Base-by-base conservation (phyloP, 192 early-diverging fungal species). In the Dimargaris xerosporica region DNA sequence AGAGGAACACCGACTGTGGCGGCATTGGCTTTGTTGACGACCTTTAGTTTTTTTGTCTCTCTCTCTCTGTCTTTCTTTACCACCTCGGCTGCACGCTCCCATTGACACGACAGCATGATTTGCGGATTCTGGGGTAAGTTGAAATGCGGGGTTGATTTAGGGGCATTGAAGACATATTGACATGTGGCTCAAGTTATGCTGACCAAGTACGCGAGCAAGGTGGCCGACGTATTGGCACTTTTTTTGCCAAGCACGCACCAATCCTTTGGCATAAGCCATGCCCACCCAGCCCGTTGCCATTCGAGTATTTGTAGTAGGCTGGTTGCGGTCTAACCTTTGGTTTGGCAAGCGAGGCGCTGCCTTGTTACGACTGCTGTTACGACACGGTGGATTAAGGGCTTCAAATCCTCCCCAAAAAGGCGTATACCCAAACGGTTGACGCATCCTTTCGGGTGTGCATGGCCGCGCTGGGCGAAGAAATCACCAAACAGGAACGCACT, bases 361-460 rank as follows among this genome's bases (percentile, higher is more conserved):
- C n/a, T n/a, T n/a, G n/a, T n/a, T n/a, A n/a, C n/a, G n/a, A n/a
- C n/a, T 15, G 17, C 25, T 47, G 12, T 54, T 25, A 13, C 3
- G 9, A 26, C 29, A 28, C 44, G n/a, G 39, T 69, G 80, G 84
- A 59, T 66, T 82, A 78, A 78, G 80, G 71, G 65, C 72, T 91
- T 51, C 80, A 79, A 60, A 77, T 90, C 54, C 73, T 77, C 25
- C 82, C 86, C 52, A 76, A 78, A 52, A 88, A 87, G 73, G 80
- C 85, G 29, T 90, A 87, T 68, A 78, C 81, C 56, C 88, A 91
- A 65, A 71, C 76, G 25, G 88, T 91, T 29, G 85, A 90, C 54
- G 70, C 74, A 53, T 72, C 85, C n/a, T 91, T 94, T 80, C 78
- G 82, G 55, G 61, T 94, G 53, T 81, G 85, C 34, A 86, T 90